Evolutionary conservation across 176 grass and related monocot genomes (phyloP), one percentile per base, ranked within the genome.

Genomic region (Carex cristatella): DNA sequence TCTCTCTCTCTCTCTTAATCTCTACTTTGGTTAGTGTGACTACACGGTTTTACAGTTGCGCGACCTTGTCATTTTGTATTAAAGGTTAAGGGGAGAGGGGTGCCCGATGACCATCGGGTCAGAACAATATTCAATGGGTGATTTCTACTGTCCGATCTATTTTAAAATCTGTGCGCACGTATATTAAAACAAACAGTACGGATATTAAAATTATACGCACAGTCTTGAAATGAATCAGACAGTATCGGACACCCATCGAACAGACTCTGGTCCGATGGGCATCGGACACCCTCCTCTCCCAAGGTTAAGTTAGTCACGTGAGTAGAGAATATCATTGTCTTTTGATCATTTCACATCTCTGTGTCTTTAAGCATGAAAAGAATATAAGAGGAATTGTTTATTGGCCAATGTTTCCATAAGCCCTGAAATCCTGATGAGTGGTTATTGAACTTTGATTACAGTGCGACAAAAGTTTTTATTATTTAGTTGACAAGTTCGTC

Each of bases 221-320:
- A 23, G 23, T 23, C 23, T 23, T 23, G 23, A 23, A 23, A 23
- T 23, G 23, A 23, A 23, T 23, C 23, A 23, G 23, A 23, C 23
- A 0, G 23, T 23, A 23, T 23, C 23, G 23, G 23, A 23, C 23
- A 23, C 23, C 23, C 23, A 23, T 23, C 23, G 23, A 23, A 23
- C 23, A 23, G 23, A 23, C 23, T 23, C 23, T 23, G 23, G 23
- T 23, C 23, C 23, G 23, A 23, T 23, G 23, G 23, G 23, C 23
- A 23, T 23, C 23, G 23, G 23, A 23, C 23, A 23, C 23, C 0
- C 23, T 23, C 23, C 23, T 23, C 23, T 23, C 23, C 23, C 23
- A 75, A 75, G 16, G 71, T 53, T 75, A 75, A n/a, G 71, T 53
- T 75, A 6, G 19, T 75, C 71, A 75, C 71, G 71, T 75, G 71